phyloP scores from a whole-genome alignment of 176 grass and related monocot genomes.

The Bromus sterilis region DNA sequence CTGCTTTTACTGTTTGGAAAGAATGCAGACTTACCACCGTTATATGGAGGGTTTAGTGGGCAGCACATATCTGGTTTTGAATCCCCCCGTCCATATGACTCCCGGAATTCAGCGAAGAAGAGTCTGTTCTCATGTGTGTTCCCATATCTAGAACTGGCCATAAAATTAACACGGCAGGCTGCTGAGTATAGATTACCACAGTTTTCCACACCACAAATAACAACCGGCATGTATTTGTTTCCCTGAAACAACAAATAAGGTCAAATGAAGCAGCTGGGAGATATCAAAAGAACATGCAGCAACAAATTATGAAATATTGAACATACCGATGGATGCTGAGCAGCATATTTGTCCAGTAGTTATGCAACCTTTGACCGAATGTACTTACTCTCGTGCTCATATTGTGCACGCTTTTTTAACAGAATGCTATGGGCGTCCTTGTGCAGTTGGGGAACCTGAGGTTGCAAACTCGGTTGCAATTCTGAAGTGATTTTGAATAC shows the following conservation, averaged over 20 bases:
- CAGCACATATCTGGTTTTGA: not conserved
- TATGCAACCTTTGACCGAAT: not conserved
- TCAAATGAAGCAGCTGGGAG: not conserved
- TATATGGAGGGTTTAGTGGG: not conserved
- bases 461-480: not conserved
- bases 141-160: not conserved
- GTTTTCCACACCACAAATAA: not conserved
- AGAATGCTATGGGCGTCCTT: not conserved
- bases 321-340: not conserved
- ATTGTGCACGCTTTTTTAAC: not conserved
- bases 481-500: not conserved
- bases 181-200: not conserved
- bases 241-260: not conserved
- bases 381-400: not conserved
- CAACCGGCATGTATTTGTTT: not conserved
- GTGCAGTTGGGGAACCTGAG: not conserved
- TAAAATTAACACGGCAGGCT: not conserved
- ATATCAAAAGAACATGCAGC: not conserved
- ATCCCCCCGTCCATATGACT: not conserved
- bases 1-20: not conserved
- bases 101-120: not conserved
- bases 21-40: not conserved
- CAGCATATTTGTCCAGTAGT: not conserved
- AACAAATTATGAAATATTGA: not conserved
- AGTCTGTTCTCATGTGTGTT: not conserved